Percentiles rank a stretch among this genome's conserved stretches.
Evolutionary conservation across 768 basidiomycete species (phyloP).

Genomic region (Lepiota venenata): DNA sequence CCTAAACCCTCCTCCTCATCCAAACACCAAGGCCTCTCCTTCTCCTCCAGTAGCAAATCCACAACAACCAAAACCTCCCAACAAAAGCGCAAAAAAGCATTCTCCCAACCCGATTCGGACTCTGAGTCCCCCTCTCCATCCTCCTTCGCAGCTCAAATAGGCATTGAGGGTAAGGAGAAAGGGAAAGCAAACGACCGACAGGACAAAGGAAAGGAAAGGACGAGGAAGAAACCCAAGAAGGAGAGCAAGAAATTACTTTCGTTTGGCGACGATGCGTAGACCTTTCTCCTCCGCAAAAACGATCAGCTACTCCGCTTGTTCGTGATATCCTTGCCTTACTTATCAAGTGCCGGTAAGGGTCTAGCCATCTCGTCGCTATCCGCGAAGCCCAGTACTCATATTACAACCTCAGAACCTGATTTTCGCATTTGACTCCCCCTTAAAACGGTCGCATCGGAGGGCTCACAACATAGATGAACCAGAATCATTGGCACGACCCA

Average conservation of each 20-base stretch:
- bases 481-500: too few species aligned
- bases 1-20: constrained; percentile 16
- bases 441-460: too few species aligned
- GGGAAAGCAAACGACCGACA: constrained; percentile 23
- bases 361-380: background rate
- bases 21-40: constrained; percentile 33
- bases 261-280: constrained; percentile 53
- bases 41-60: constrained; percentile 33
- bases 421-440: background rate
- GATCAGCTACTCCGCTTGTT: background rate
- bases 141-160: constrained; percentile 22
- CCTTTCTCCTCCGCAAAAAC: too few species aligned
- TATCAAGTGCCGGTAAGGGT: background rate
- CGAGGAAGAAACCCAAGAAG: constrained; percentile 59
- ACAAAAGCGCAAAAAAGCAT: constrained; percentile 42
- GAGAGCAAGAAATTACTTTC: constrained; percentile 47
- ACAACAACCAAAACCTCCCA: constrained; percentile 26
- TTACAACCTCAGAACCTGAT: background rate
- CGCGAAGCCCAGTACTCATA: background rate
- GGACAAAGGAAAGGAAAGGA: constrained; percentile 29
- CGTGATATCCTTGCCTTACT: background rate
- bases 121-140: background rate
- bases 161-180: constrained; percentile 10
- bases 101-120: constrained; percentile 25
- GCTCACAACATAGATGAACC: too few species aligned